Evolutionary conservation across 345 rosid genomes (phyloP), one percentile per base, ranked within the genome.

Genomic region (Populus nigra): DNA sequence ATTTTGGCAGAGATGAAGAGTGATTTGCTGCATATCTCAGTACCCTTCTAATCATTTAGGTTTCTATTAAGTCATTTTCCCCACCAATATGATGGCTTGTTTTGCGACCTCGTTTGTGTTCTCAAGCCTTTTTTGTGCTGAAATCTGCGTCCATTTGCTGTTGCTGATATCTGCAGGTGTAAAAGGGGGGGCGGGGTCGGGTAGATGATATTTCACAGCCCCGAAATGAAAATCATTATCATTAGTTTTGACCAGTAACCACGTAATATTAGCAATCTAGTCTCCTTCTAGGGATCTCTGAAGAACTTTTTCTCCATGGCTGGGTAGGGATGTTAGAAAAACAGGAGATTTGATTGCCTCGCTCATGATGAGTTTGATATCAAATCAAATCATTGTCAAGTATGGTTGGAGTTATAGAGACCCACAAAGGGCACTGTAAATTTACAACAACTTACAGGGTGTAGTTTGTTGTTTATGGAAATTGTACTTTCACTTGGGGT

Each of bases 31-130:
- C 65, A 69, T 75, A 68, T 76, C 31, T 85, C 77, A 17, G 63
- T 57, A 65, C 80, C 80, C 39, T 57, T 66, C 17, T 73, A 18
- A 50, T 81, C 50, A 68, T 75, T 65, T 69, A n/a, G 77, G 85
- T 76, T 77, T 84, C 81, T 85, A 69, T 49, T 33, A 5, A 63
- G 85, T 81, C 86, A 38, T 62, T 75, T 33, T 79, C 79, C 38
- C 11, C 71, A 50, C 49, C 45, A 47, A 83, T 41, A n/a, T 35
- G 22, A 25, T 59, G 69, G 41, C 38, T 22, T 76, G 66, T 79
- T 71, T 59, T 69, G 72, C 79, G 77, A 65, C 80, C 75, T 76
- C 45, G 45, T 41, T 41, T 45, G 50, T 13, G 25, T 75, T 39
- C 61, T 65, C 77, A 38, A 45, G 57, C 67, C 13, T 10, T 41